Percentiles rank a stretch among this genome's conserved stretches.
Evolutionary conservation across 164 flowering plant species (phyloP).

Genomic region (Berberis vulgaris): DNA sequence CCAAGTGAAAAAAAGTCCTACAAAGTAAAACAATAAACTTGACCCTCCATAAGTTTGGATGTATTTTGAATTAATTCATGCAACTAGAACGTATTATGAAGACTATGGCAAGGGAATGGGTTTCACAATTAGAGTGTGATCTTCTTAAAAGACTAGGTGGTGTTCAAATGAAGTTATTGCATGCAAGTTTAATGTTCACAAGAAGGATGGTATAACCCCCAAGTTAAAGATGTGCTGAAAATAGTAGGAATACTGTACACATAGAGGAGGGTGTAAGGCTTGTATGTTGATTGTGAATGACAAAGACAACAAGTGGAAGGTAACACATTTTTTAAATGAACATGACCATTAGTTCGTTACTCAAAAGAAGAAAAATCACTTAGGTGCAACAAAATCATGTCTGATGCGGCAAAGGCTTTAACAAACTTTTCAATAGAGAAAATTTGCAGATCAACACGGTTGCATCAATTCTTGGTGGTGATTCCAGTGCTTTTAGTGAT

Average conservation of each 20-base stretch:
- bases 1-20: too few species aligned
- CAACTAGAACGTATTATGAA: too few species aligned
- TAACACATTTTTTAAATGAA: background rate
- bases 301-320: background rate
- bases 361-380: background rate
- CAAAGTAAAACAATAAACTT: too few species aligned
- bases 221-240: background rate
- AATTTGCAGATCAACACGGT: background rate
- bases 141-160: background rate
- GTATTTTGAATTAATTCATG: too few species aligned
- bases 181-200: background rate
- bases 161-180: background rate
- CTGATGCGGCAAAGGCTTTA: background rate
- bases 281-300: background rate
- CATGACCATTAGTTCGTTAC: background rate
- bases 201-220: background rate
- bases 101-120: background rate
- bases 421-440: background rate
- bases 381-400: background rate
- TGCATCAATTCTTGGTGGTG: background rate
- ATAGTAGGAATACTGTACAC: background rate
- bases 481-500: background rate
- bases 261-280: too few species aligned
- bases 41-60: too few species aligned
- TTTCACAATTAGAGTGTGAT: background rate